These are phyloP conservation scores for Fraxinus albicans DNA, from an alignment of 305 asterid genomes.

Conservation along the genomic window DNA sequence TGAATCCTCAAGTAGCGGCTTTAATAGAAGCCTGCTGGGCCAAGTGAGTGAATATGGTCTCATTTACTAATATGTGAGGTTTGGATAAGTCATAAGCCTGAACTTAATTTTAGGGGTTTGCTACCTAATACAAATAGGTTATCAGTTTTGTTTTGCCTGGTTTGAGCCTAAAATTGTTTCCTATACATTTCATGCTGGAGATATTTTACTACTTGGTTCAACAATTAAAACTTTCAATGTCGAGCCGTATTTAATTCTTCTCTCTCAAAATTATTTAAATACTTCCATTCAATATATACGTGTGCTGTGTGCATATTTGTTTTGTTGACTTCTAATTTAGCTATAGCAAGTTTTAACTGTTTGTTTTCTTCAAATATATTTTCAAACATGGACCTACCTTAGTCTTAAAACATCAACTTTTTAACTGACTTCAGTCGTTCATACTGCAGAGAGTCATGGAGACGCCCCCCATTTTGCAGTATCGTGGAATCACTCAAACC, in stretches of 20 bases:
- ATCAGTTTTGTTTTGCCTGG: background rate
- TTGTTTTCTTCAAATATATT: background rate
- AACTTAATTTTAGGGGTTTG: slow-evolving; percentile 14
- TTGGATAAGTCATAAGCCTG: background rate
- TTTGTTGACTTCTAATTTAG: slow-evolving; percentile 9
- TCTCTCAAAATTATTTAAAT: background rate
- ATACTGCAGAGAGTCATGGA: slow-evolving; percentile 79
- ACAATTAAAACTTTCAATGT: background rate
- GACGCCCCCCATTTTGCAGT: slow-evolving; percentile 74
- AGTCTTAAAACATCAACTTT: slow-evolving; percentile 6
- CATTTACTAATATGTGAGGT: slow-evolving; percentile 13
- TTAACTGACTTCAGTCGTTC: slow-evolving; percentile 11
- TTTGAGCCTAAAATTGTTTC: slow-evolving; percentile 14
- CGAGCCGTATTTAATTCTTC: background rate
- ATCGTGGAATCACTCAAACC: slow-evolving; percentile 74
- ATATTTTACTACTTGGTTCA: slow-evolving; percentile 10
- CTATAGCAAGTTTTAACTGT: background rate
- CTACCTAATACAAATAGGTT: background rate
- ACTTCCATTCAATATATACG: background rate
- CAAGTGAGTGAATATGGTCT: slow-evolving; percentile 52
- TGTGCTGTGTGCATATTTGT: background rate
- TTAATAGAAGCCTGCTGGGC: slow-evolving; percentile 86
- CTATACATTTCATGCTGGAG: slow-evolving; percentile 1
- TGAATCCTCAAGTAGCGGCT: slow-evolving; percentile 74
- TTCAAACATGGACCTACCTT: slow-evolving; percentile 9